Evolutionary conservation across 108 stramenopile species (phyloP), one percentile per base, ranked within the genome.

Genomic region (Thalassiosira profunda): DNA sequence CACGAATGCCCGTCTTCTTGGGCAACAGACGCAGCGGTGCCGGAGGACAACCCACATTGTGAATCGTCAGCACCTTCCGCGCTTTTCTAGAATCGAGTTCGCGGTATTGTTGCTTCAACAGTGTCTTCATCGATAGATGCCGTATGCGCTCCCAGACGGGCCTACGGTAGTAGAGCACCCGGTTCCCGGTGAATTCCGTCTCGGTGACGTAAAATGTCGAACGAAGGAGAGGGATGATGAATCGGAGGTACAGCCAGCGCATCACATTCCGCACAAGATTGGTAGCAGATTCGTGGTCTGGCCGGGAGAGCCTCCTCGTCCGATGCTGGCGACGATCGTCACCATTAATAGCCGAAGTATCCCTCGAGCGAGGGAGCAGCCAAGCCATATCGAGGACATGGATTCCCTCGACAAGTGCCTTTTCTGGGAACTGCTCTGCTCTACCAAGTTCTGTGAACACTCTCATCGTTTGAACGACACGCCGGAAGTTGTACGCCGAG

Each of bases 121-220:
- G 62, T 35, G 69, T 70, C 33, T 73, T 53, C 73, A 95, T 73
- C 8, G 91, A 82, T 15, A 89, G 45, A 0, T 73, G 45, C 18
- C 88, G 79, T 66, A 93, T 85, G 8, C 65, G 40, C 8, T 77
- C 70, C 95, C 95, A 96, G 11, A 93, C 86, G n/a, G 91, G 90
- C 54, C 85, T 87, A 31, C 95, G 75, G 48, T 93, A 96, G 70
- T 91, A 96, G 0, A 92, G 45, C 0, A 90, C 55, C 28, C 68
- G 57, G 10, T 79, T 69, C 2, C 58, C 86, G 51, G 58, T 67
- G 45, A 89, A 89, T 58, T 96, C 91, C 4, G 81, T 90, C 60
- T 96, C 95, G 38, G 95, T 96, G 24, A 88, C 82, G 44, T 92
- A 86, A 58, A 96, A 96, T 44, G 47, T 59, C 10, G 88, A 79